Base-by-base conservation (phyloP, 495 filamentous ascomycete species). In the Trichoderma orchidacearum region DNA sequence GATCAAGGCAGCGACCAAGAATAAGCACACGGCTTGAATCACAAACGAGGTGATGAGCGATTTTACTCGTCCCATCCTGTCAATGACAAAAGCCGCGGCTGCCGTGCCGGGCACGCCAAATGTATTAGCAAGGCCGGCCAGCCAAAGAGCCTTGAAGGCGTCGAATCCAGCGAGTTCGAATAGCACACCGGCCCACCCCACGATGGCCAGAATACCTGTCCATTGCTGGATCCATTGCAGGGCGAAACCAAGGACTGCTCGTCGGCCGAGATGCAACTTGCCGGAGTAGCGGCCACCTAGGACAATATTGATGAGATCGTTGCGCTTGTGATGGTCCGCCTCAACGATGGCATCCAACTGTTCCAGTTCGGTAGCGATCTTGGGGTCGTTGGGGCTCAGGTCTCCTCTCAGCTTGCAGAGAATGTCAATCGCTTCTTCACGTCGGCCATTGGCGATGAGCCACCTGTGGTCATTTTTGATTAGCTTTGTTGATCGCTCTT, bases 31-130 rank as follows among this genome's bases (percentile, higher is more conserved):
- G 0, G 68, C 72, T 1, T 79, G 67, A 13, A 74, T 77, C 21
- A 73, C 63, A 0, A 71, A 76, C 7, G 78, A 78, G 58, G 71
- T 73, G 60, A 81, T 80, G 72, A 83, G 78, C 7, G 77, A 73
- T 30, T 72, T 69, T 29, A 77, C 68, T 32, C 77, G 77, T 27
- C 81, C 81, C 53, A 81, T 70, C 13, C 66, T 64, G 61, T 82
- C 80, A 30, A 78, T 64, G 58, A 71, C 72, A 66, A 56, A 71
- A 63, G 64, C 61, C 61, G 50, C 66, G 51, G 35, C 64, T 32
- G 59, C 58, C 8, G 60, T 62, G 31, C 60, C 60, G 5, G 51
- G 51, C 32, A 62, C 31, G 54, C 57, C 60, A 55, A 62, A 60
- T 15, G 32, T 60, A 36, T 60, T 62, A 7, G 45, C 48, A 11